Evolutionary conservation across 2,329 filamentous ascomycete species (phyloP), one percentile per base, ranked within the genome.

Genomic region (Sporothrix pseudoabietina): DNA sequence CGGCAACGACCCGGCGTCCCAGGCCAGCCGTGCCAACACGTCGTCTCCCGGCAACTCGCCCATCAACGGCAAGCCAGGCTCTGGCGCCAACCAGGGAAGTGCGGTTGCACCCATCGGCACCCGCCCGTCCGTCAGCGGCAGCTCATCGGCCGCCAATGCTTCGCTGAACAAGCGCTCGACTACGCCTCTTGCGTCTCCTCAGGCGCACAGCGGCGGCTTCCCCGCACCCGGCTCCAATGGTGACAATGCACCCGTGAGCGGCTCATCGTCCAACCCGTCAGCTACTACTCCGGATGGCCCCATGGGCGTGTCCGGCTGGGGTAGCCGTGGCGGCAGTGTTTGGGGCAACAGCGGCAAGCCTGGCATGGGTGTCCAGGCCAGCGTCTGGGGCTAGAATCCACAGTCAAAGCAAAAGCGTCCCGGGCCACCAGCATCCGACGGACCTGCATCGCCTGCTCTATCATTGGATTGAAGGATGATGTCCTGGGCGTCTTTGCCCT

Each of bases 61-160:
- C 57, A 92, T 85, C 41, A 87, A 82, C 74, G 84, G 82, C 63
- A 89, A 88, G 83, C 80, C 88, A 75, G 84, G 84, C 68, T 85
- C 87, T 3, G 75, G 81, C 16, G 75, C 81, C 85, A 69, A 69
- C 39, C 14, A 22, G 10, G 69, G 87, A 72, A 86, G 87, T 73
- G 86, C 92, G 4, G 94, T 98, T 71, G 95, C 94, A 30, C 95
- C 96, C 22, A 98, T 98, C 78, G 96, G 96, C 76, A 98, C 95
- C 73, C 91, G 96, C 61, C 95, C 95, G 3, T 87, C 88, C 22
- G 87, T 86, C 54, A 87, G 61, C 30, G 59, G 85, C 47, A 26
- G 63, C 57, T 49, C 70, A 2, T 32, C 75, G 0, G 49, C 57
- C 16, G 72, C 69, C 39, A 82, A 82, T 9, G 81, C 84, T 55